Conservation (phyloP, 345 rosid species). For the Sonneratia alba region DNA sequence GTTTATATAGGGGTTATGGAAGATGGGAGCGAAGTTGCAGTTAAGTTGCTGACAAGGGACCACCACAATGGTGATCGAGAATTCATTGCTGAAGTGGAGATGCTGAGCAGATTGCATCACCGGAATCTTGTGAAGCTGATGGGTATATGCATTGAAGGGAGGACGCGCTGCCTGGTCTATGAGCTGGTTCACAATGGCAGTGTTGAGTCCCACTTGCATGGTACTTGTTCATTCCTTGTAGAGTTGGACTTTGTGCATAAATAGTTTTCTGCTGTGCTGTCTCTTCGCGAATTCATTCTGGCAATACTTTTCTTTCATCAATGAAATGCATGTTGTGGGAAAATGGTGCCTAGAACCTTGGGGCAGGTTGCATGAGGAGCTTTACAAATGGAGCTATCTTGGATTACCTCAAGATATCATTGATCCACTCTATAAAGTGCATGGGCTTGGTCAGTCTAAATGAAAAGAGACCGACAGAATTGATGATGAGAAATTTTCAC, state of each 20-base stretch:
- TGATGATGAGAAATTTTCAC: no score
- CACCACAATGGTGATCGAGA: constrained; percentile 80
- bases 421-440: no score
- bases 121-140: constrained; percentile 94
- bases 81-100: constrained; percentile 95
- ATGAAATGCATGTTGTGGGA: no score
- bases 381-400: no score
- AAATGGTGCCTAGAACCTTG: no score
- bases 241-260: neutral
- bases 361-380: no score
- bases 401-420: no score
- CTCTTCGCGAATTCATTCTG: no score
- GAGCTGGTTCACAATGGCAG: constrained; percentile 94
- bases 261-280: no score
- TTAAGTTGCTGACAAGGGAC: constrained; percentile 77
- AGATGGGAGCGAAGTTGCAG: constrained; percentile 82
- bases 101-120: constrained; percentile 98
- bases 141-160: constrained; percentile 92
- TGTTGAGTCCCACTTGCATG: constrained; percentile 98
- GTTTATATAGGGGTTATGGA: constrained; percentile 74
- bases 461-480: no score
- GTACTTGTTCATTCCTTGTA: constrained; percentile 26
- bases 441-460: no score
- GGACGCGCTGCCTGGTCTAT: constrained; percentile 76
- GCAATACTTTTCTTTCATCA: no score